Evolutionary conservation across 768 basidiomycete species (phyloP).

Genomic region (Termitomyces bulborhizus): DNA sequence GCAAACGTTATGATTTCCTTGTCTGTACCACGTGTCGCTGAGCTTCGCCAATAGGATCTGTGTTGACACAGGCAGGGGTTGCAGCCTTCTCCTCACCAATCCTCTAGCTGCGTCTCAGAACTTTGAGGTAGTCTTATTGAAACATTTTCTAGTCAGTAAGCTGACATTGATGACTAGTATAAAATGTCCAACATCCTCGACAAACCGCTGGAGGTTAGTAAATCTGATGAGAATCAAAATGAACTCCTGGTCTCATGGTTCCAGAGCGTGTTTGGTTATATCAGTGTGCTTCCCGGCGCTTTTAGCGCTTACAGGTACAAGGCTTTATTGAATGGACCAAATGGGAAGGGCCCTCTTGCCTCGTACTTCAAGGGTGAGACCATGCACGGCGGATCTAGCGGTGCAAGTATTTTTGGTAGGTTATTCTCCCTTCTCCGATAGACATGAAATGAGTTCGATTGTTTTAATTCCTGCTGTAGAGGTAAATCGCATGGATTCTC

Average conservation of each 20-base stretch:
- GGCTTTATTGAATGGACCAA: conserved; percentile 78
- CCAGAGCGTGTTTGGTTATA: conserved; percentile 79
- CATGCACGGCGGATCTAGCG: conserved; percentile 60
- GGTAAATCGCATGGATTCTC: conserved; percentile 2
- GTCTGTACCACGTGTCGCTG: neutral
- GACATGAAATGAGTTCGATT: neutral
- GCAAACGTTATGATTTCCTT: conserved; percentile 18
- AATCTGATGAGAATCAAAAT: neutral
- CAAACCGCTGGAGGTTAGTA: conserved; percentile 82
- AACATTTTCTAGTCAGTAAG: neutral
- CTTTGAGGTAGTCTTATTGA: conserved; percentile 57
- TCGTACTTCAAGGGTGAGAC: conserved; percentile 93
- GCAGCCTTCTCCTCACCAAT: conserved; percentile 62
- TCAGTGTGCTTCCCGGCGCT: conserved; percentile 85
- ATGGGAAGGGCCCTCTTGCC: conserved; percentile 85
- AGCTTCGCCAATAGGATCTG: conserved; percentile 49
- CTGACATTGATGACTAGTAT: conserved; percentile 41
- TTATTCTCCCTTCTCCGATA: neutral
- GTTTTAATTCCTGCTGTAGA: conserved; percentile 2
- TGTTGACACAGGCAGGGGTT: conserved; percentile 73
- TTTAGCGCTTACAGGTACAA: conserved; percentile 91
- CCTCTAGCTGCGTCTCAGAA: conserved; percentile 92
- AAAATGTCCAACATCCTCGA: conserved; percentile 97
- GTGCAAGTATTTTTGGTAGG: conserved; percentile 64
- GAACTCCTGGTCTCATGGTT: neutral